Percentiles rank a stretch among this genome's conserved stretches.
Conservation (phyloP, 768 basidiomycete genomes). For the Mycena floridula region DNA sequence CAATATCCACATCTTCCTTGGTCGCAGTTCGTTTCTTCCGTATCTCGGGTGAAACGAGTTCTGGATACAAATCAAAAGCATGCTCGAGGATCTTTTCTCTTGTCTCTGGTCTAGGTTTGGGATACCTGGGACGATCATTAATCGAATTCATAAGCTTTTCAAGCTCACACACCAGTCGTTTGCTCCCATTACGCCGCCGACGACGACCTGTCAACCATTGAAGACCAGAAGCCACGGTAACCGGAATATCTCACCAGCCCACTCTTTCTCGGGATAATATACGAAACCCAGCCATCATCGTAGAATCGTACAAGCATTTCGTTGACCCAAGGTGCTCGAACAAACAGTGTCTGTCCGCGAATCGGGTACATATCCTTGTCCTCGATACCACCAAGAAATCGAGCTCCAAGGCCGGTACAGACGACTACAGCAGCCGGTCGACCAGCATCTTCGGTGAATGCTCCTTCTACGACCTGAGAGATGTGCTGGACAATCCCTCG, state of each 20-base stretch:
- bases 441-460: too few relatives aligned
- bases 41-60: slow-evolving; percentile 26
- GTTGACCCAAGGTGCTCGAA: slow-evolving; percentile 12
- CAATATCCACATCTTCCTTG: slow-evolving; percentile 24
- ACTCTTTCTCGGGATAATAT: slow-evolving; percentile 60
- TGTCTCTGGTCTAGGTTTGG: slow-evolving; percentile 12
- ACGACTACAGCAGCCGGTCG: slow-evolving; percentile 55
- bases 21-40: slow-evolving; percentile 22
- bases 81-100: slow-evolving; percentile 11
- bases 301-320: background rate
- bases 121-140: slow-evolving; percentile 6
- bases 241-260: slow-evolving; percentile 20
- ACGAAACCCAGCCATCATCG: slow-evolving; percentile 25
- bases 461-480: slow-evolving; percentile 61
- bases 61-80: slow-evolving; percentile 21
- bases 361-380: slow-evolving; percentile 72
- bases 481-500: slow-evolving; percentile 65
- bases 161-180: slow-evolving; percentile 32
- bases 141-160: too few relatives aligned
- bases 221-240: too few relatives aligned
- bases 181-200: slow-evolving; percentile 51
- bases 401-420: slow-evolving; percentile 70
- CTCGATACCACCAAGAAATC: slow-evolving; percentile 74
- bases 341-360: slow-evolving; percentile 86
- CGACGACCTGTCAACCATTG: slow-evolving; percentile 33